Evolutionary conservation across 148 eudicot genomes (phyloP).

Genomic region (Diospyros lotus): DNA sequence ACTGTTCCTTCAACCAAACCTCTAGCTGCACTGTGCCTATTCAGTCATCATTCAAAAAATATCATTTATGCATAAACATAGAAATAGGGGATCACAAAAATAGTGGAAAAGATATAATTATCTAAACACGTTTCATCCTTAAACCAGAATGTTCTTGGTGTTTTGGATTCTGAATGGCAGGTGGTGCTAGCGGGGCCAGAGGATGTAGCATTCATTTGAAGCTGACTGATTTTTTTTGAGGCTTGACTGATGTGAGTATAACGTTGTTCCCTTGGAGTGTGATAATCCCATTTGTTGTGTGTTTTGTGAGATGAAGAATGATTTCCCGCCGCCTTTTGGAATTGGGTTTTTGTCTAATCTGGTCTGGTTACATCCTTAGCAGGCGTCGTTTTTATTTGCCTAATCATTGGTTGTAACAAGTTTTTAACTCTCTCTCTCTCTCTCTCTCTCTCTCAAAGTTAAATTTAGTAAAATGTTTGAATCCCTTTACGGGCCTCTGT

Average conservation of each 20-base stretch:
- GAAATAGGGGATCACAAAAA: too few species aligned
- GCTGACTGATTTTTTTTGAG: constrained; percentile 24
- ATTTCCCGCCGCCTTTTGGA: constrained; percentile 17
- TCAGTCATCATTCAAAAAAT: too few species aligned
- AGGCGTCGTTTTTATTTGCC: constrained; percentile 88
- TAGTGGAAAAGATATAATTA: neutral
- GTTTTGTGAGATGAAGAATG: constrained; percentile 27
- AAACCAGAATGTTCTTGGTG: too few species aligned
- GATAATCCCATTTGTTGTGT: constrained; percentile 36
- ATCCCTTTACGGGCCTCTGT: too few species aligned
- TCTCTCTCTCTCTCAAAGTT: too few species aligned
- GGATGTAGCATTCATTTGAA: constrained; percentile 45
- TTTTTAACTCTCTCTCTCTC: too few species aligned
- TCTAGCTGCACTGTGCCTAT: neutral
- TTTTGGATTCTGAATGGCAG: constrained; percentile 29
- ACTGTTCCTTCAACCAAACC: neutral
- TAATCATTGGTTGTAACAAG: constrained; percentile 23
- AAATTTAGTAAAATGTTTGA: too few species aligned
- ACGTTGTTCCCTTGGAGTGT: constrained; percentile 41
- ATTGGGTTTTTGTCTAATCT: constrained; percentile 21
- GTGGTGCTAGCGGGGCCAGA: constrained; percentile 78
- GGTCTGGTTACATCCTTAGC: constrained; percentile 35
- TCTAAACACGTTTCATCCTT: neutral
- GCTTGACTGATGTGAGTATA: constrained; percentile 26
- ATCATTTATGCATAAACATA: too few species aligned